Base-by-base conservation (phyloP, 257 asterid species). In the Solanum lycopersicoides region DNA sequence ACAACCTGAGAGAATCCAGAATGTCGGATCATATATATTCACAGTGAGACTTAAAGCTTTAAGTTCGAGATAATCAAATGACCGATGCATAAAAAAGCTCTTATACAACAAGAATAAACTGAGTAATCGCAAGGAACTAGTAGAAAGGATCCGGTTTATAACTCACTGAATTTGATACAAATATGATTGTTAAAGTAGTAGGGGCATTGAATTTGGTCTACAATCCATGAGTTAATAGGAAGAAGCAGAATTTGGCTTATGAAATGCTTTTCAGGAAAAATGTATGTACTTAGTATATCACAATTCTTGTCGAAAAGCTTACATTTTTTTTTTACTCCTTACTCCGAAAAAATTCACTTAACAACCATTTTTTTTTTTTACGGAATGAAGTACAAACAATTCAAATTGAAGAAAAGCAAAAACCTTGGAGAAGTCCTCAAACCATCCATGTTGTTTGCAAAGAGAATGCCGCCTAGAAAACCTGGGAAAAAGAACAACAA, bases 1-100 rank as follows among this genome's bases (percentile, higher is more conserved):
- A 83, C 89, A 82, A 87, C 93, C 98, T 95, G 91, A 60, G 74
- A 72, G 87, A 90, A 83, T 4, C 18, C 13, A 20, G 10, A 87
- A 83, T 72, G 76, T 89, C 42, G 68, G 88, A 53, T 47, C 41
- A 83, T 30, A 65, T 86, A 65, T 44, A 4, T 88, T 39, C 30
- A 20, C 21, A 82, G 73, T 13, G 56, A 83, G 79, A 30, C 34
- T 4, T 75, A 21, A 13, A 47, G 8, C 5, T 18, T 83, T 16
- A 45, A 77, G 41, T 50, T 28, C 9, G 60, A n/a, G 37, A 68
- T 45, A 39, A 47, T 13, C 16, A 34, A 73, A 21, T 47, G 9
- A 65, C 16, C 59, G 23, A 9, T 13, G 23, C 80, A 84, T 9
- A 28, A 16, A 85, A 13, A 84, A 66, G 12, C 18, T 63, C 21